Percentiles rank a stretch among this genome's conserved stretches.
Evolutionary conservation across 73 alveolate genomes (phyloP).

Genomic region (Tetrahymena borealis): DNA sequence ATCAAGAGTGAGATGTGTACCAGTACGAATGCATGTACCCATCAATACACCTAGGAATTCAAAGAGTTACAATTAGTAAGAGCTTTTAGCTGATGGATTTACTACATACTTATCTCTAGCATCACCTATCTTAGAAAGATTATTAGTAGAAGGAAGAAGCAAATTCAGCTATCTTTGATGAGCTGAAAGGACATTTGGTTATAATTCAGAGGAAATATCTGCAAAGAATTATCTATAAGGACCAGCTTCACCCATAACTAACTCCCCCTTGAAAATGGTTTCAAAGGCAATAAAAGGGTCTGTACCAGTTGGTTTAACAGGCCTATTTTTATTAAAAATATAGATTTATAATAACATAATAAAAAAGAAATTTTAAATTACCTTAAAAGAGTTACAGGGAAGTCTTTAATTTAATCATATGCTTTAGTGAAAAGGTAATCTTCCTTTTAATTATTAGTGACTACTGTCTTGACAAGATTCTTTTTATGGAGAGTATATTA

Average conservation of each 20-base stretch:
- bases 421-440: conserved; percentile 69
- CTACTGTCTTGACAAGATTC: not conserved
- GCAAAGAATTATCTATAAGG: conserved; percentile 97
- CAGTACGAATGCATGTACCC: conserved; percentile 97
- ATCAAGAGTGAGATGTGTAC: conserved; percentile 90
- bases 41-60: conserved; percentile 95
- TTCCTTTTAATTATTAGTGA: not conserved
- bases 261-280: conserved; percentile 90
- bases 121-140: conserved; percentile 69
- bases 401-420: conserved; percentile 72
- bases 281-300: conserved; percentile 96
- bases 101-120: conserved; percentile 83
- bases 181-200: not conserved
- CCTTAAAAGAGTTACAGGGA: conserved; percentile 56
- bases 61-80: conserved; percentile 70
- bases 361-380: not conserved
- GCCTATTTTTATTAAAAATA: conserved; percentile 23
- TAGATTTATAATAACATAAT: not conserved
- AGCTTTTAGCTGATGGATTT: conserved; percentile 66
- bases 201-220: conserved; percentile 88
- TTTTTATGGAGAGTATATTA: not conserved
- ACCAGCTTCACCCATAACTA: conserved; percentile 96
- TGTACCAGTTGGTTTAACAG: conserved; percentile 81
- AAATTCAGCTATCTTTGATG: conserved; percentile 48
- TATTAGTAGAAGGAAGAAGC: conserved; percentile 82